Evolutionary conservation across 768 basidiomycete species (phyloP).

Genomic region (Aureoboletus auriporus): DNA sequence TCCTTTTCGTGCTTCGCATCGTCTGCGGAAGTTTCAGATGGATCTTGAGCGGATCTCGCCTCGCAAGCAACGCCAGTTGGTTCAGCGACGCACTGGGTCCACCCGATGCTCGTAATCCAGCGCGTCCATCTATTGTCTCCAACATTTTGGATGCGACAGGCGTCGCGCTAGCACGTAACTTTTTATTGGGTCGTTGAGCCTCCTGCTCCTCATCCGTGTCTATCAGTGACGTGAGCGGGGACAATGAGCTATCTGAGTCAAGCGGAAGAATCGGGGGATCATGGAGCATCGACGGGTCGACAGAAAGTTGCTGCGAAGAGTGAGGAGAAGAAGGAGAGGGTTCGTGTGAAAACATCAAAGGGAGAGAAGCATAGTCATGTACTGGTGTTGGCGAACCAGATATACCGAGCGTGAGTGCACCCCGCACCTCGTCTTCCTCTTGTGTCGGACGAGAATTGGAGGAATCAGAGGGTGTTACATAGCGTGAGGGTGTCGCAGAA

Average conservation of each 20-base stretch:
- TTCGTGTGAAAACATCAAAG: constrained; percentile 1
- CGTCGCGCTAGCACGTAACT: background rate
- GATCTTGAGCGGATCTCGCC: constrained; percentile 11
- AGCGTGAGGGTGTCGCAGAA: background rate
- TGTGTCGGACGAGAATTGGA: background rate
- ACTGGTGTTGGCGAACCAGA: constrained; percentile 13
- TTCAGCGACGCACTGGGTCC: constrained; percentile 19
- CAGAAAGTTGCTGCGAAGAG: background rate
- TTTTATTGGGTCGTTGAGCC: background rate
- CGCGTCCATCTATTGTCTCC: background rate
- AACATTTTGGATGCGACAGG: background rate
- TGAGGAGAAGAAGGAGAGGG: background rate
- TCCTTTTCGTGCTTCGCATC: constrained; percentile 15
- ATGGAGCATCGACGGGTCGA: constrained; percentile 14
- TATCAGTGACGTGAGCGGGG: constrained; percentile 14
- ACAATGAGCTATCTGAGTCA: background rate
- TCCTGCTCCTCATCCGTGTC: background rate
- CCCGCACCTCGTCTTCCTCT: constrained; percentile 23
- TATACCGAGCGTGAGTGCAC: constrained; percentile 11
- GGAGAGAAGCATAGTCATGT: background rate
- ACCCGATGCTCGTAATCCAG: constrained; percentile 4
- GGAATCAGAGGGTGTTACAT: constrained; percentile 12
- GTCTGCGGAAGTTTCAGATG: constrained; percentile 3
- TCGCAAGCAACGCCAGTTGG: constrained; percentile 15
- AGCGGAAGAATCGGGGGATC: background rate